phyloP scores from a whole-genome alignment of 495 filamentous ascomycete species.

The Penicillium malachiteum region DNA sequence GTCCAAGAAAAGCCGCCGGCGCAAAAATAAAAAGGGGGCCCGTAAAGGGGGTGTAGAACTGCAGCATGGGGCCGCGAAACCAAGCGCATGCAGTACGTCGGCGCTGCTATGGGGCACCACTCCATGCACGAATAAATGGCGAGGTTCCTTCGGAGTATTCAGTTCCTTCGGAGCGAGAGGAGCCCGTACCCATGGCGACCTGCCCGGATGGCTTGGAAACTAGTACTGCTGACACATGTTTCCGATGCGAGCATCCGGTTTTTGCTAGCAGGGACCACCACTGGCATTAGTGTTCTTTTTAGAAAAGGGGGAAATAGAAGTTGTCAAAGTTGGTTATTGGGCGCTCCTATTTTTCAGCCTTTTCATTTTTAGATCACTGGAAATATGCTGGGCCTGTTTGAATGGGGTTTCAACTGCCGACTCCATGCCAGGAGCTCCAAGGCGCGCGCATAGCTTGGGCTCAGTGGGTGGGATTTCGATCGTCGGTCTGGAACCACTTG shows the following conservation, averaged over 20 bases:
- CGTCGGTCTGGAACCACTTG: conserved; percentile 1
- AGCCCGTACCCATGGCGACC: conserved; percentile 10
- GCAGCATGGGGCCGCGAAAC: conserved; percentile 3
- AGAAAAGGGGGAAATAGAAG: too few species aligned
- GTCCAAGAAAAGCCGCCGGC: neutral
- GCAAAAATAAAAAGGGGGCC: conserved; percentile 8
- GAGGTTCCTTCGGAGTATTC: neutral
- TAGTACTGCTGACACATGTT: conserved; percentile 8
- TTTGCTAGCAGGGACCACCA: neutral
- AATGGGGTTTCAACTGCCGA: conserved; percentile 4
- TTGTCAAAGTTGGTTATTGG: too few species aligned
- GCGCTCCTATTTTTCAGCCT: too few species aligned
- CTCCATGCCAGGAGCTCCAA: neutral
- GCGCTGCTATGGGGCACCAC: neutral
- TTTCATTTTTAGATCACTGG: too few species aligned
- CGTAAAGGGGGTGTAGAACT: neutral
- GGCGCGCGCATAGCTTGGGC: conserved; percentile 7
- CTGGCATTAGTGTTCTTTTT: neutral
- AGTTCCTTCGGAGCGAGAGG: conserved; percentile 4
- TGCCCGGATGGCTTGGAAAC: conserved; percentile 25
- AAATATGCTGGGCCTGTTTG: neutral
- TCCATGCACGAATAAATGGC: neutral
- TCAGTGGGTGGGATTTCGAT: neutral
- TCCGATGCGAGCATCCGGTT: conserved; percentile 16
- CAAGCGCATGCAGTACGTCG: neutral